Evolutionary conservation across 2,329 filamentous ascomycete species (phyloP).

Genomic region (Curvularia eragrostidis): DNA sequence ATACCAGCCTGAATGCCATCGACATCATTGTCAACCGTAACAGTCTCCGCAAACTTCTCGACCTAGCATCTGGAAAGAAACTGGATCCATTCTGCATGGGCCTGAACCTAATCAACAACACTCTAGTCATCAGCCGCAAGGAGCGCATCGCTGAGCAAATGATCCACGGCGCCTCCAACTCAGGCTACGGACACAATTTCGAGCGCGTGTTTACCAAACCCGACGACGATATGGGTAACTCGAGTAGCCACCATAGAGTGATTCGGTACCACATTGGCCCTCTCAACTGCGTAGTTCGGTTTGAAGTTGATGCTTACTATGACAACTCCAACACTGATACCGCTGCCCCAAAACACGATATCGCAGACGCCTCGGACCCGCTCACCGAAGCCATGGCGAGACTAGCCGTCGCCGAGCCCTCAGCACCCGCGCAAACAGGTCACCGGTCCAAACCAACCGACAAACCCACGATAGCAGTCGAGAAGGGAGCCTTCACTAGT

Average conservation of each 20-base stretch:
- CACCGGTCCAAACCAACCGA: not conserved
- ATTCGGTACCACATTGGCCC: conserved; percentile 27
- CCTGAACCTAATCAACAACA: conserved; percentile 41
- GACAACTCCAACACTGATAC: conserved; percentile 12
- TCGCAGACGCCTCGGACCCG: conserved; percentile 8
- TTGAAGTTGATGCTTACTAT: conserved; percentile 33
- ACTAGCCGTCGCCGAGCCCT: conserved; percentile 1
- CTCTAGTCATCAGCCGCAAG: conserved; percentile 44
- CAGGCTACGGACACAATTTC: conserved; percentile 44
- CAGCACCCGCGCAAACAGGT: conserved; percentile 1
- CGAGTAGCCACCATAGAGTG: conserved; percentile 28
- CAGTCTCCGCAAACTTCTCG: conserved; percentile 27
- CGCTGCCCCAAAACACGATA: not conserved
- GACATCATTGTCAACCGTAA: conserved; percentile 32
- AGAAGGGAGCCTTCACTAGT: conserved; percentile 9
- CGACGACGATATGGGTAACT: conserved; percentile 22
- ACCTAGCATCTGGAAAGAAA: conserved; percentile 27
- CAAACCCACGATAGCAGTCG: conserved; percentile 1
- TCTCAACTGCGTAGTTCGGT: conserved; percentile 25
- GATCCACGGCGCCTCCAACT: conserved; percentile 18
- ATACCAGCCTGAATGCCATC: conserved; percentile 14
- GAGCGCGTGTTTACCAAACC: conserved; percentile 36
- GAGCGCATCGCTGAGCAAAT: conserved; percentile 27
- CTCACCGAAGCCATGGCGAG: conserved; percentile 9
- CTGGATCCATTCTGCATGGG: conserved; percentile 42